Percentiles rank a stretch among this genome's conserved stretches.
phyloP scores from a whole-genome alignment of 805 yeast species.

The Cyberlindnera misumaiensis region DNA sequence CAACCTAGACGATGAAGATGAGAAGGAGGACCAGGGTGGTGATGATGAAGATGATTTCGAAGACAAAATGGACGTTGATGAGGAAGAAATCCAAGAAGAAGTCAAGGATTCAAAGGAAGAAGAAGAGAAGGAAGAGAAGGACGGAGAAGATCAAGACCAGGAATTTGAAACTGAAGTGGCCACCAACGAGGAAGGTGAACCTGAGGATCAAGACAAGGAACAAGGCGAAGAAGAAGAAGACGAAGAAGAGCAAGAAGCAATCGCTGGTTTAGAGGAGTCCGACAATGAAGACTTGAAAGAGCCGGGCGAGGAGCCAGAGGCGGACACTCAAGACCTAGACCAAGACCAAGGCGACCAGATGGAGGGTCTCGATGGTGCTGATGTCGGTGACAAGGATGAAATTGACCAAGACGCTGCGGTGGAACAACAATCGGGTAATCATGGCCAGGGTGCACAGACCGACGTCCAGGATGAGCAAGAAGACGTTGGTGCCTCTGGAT shows the following conservation, averaged over 20 bases:
- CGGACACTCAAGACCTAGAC: slow-evolving; percentile 34
- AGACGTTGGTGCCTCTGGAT: slow-evolving; percentile 63
- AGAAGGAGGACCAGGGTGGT: slow-evolving; percentile 30
- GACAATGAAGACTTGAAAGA: slow-evolving; percentile 28
- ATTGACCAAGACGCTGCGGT: slow-evolving; percentile 52
- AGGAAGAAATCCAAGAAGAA: slow-evolving; percentile 31
- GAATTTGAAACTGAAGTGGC: slow-evolving; percentile 22
- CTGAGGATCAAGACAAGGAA: slow-evolving; percentile 8
- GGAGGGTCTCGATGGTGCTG: slow-evolving; percentile 42
- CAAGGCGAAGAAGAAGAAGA: slow-evolving; percentile 23
- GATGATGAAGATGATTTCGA: slow-evolving; percentile 28
- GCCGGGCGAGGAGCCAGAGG: slow-evolving; percentile 30
- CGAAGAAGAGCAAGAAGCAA: slow-evolving; percentile 29
- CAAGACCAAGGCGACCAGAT: slow-evolving; percentile 45
- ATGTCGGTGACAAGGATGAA: slow-evolving; percentile 34
- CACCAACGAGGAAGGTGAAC: slow-evolving; percentile 28
- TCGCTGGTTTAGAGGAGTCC: slow-evolving; percentile 23
- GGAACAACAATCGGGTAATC: slow-evolving; percentile 53
- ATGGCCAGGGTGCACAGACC: slow-evolving; percentile 56
- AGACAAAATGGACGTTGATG: slow-evolving; percentile 42
- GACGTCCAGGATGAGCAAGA: slow-evolving; percentile 52
- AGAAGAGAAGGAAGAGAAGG: slow-evolving; percentile 18
- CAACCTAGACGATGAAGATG: slow-evolving; percentile 73
- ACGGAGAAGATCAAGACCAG: slow-evolving; percentile 25
- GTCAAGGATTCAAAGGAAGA: background rate